These are phyloP conservation scores for Metschnikowia kofuensis DNA, from an alignment of 805 yeast species.

Conservation along the genomic window DNA sequence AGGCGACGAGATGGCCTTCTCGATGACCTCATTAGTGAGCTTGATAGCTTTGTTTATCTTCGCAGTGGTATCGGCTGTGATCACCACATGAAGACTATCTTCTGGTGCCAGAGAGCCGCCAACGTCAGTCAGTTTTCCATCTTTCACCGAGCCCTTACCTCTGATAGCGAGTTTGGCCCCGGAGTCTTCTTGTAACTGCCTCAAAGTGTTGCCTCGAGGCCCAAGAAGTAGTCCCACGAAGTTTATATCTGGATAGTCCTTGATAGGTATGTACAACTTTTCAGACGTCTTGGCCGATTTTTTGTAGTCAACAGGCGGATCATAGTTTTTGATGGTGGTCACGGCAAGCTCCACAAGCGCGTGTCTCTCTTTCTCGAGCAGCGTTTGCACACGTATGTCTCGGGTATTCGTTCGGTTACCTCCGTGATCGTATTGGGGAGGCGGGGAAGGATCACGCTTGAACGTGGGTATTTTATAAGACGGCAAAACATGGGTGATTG, in stretches of 20 bases:
- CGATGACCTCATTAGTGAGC: slow-evolving; percentile 70
- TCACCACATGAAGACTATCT: slow-evolving; percentile 86
- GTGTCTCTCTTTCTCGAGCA: slow-evolving; percentile 76
- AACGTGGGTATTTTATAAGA: slow-evolving; percentile 37
- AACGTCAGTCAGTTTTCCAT: slow-evolving; percentile 55
- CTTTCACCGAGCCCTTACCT: slow-evolving; percentile 95
- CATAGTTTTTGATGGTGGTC: slow-evolving; percentile 67
- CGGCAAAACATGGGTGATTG: slow-evolving; percentile 49
- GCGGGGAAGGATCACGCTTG: slow-evolving; percentile 76
- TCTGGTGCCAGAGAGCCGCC: slow-evolving; percentile 18
- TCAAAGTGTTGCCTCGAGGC: slow-evolving; percentile 90
- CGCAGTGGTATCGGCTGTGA: slow-evolving; percentile 78
- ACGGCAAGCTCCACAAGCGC: slow-evolving; percentile 72
- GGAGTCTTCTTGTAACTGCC: slow-evolving; percentile 74
- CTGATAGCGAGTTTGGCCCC: slow-evolving; percentile 90
- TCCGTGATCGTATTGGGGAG: slow-evolving; percentile 79
- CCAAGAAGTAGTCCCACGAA: slow-evolving; percentile 90
- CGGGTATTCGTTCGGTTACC: slow-evolving; percentile 89
- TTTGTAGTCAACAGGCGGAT: slow-evolving; percentile 77
- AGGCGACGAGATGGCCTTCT: slow-evolving; percentile 83
- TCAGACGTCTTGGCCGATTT: slow-evolving; percentile 69
- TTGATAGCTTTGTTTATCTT: slow-evolving; percentile 72
- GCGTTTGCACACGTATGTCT: slow-evolving; percentile 51
- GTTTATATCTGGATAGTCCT: slow-evolving; percentile 87
- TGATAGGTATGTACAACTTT: slow-evolving; percentile 79